These are phyloP conservation scores for Corniculantispora saksenae DNA, from an alignment of 2,329 filamentous ascomycete genomes.

Conservation along the genomic window DNA sequence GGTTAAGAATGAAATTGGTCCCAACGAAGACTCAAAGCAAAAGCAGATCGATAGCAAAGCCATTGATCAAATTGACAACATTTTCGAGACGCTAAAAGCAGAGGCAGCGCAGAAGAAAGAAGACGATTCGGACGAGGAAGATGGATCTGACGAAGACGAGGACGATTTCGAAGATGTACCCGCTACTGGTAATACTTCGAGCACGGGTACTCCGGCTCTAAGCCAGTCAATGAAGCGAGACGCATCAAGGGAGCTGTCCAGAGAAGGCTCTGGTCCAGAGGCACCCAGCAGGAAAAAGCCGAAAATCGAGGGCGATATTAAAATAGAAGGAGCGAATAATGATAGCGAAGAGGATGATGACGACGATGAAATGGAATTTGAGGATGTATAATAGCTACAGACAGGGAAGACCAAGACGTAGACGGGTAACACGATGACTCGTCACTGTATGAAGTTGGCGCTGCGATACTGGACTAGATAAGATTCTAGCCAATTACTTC, in stretches of 20 bases:
- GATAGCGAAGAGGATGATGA: conserved; percentile 46
- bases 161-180: conserved; percentile 54
- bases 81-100: conserved; percentile 66
- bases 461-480: background rate
- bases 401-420: background rate
- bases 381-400: conserved; percentile 45
- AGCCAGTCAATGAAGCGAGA: conserved; percentile 36
- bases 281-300: conserved; percentile 58
- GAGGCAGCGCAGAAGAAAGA: conserved; percentile 49
- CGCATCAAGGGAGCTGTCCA: conserved; percentile 29
- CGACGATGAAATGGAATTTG: conserved; percentile 60
- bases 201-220: conserved; percentile 33
- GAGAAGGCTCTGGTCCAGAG: conserved; percentile 36
- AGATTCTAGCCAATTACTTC: background rate
- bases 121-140: conserved; percentile 34
- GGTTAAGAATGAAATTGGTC: conserved; percentile 44
- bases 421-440: background rate
- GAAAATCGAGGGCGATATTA: conserved; percentile 56
- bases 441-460: background rate
- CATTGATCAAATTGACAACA: conserved; percentile 62
- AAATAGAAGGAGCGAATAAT: conserved; percentile 49
- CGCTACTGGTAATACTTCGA: conserved; percentile 35
- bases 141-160: conserved; percentile 44
- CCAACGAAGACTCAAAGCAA: conserved; percentile 45
- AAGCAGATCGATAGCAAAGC: conserved; percentile 51